These are phyloP conservation scores for Apiospora rasikravindrae DNA, from an alignment of 2,329 filamentous ascomycete genomes.

Conservation along the genomic window DNA sequence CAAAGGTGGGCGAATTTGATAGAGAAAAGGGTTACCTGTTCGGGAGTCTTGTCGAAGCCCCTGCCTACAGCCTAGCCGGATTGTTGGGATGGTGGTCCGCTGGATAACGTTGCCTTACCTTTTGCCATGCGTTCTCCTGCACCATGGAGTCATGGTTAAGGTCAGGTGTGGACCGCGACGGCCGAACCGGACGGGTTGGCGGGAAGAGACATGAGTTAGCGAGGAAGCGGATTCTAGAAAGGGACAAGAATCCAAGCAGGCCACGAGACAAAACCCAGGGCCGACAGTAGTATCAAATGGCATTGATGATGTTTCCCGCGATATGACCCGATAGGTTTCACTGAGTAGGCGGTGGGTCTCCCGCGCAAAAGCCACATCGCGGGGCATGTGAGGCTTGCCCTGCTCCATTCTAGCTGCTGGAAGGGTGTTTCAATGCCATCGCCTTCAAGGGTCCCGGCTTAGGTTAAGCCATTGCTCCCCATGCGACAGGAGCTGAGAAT, in stretches of 20 bases:
- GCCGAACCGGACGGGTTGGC: not conserved
- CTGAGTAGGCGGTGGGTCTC: not conserved
- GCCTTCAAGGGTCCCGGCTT: not conserved
- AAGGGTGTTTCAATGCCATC: constrained; percentile 5
- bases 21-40: no score
- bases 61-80: not conserved
- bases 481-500: constrained; percentile 6
- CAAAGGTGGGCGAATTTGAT: not conserved
- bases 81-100: not conserved
- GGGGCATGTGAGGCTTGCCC: constrained; percentile 10
- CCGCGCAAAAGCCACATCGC: constrained; percentile 4
- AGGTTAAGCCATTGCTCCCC: not conserved
- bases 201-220: not conserved
- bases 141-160: not conserved
- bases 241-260: not conserved
- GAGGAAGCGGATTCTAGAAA: not conserved
- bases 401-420: not conserved
- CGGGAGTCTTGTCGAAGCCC: no score
- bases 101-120: constrained; percentile 5
- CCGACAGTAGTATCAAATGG: not conserved
- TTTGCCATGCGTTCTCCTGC: not conserved
- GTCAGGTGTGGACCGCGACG: not conserved
- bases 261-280: not conserved
- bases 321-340: constrained; percentile 10
- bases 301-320: constrained; percentile 1